Base-by-base conservation (phyloP, 164 flowering plant species). In the Liriodendron chinense region DNA sequence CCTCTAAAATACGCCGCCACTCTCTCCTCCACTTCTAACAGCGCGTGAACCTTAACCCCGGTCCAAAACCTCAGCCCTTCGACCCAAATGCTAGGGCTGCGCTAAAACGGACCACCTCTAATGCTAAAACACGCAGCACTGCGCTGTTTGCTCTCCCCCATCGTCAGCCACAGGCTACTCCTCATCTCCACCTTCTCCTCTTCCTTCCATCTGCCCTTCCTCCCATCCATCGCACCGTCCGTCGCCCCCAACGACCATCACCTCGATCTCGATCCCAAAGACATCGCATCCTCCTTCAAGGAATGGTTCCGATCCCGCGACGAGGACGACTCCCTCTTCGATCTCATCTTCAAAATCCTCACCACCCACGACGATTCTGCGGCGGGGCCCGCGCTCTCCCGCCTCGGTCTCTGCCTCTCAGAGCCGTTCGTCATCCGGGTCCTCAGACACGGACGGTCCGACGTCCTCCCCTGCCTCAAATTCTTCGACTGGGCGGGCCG, bases 401-500 rank as follows among this genome's bases (percentile, higher is more conserved):
- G 69, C 16, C 78, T 92, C 71, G 77, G 77, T 1, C 84, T 92
- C 21, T 79, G 72, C 6, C 81, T 94, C 9, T 12, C 80, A 0
- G 92, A 93, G 62, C 5, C 18, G 1, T 77, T 90, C 5, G 91
- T 92, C 0, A 67, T 93, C 47, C 82, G 82, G 59, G 92, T 89
- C 0, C 72, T 74, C 65, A 9, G 20, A 10, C 20, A 68, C 65
- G 59, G 13, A 12, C 69, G 66, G 50, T 56, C 78, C 7, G 92
- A 89, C 14, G 85, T 92, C 5, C 80, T 89, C 14, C 79, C 89
- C 1, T 88, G 94, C 77, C 79, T 94, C 77, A 88, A 82, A 72
- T 93, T 94, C 81, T 95, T 95, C 73, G 97, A 95, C 65, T 95
- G 98, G 98, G 94, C 89, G 2, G 98, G 97, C 2, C 81, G 91